Conservation (phyloP, 805 yeast species). For the Wickerhamomyces rabaulensis region DNA sequence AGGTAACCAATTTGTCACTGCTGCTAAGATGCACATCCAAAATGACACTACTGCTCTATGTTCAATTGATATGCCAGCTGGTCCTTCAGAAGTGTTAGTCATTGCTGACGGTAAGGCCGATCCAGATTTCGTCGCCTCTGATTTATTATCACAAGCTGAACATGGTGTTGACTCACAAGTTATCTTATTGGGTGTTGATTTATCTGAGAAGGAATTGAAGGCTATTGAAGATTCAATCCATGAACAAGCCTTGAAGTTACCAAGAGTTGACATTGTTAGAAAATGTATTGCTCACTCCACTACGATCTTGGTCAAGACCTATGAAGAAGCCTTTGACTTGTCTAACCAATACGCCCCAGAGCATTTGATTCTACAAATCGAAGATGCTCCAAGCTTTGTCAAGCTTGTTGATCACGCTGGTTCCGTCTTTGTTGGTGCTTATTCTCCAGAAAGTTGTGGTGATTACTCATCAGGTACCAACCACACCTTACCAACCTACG, state of each 20-base stretch:
- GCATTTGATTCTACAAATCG: slow-evolving; percentile 88
- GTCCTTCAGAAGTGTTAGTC: slow-evolving; percentile 97
- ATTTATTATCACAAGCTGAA: slow-evolving; percentile 95
- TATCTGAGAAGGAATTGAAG: slow-evolving; percentile 53
- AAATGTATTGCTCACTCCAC: slow-evolving; percentile 90
- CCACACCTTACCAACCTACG: slow-evolving; percentile 97
- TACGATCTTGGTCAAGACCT: slow-evolving; percentile 60
- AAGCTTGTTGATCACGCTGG: slow-evolving; percentile 86
- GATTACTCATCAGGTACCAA: slow-evolving; percentile 98
- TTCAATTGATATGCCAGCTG: slow-evolving; percentile 99
- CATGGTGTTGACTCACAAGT: slow-evolving; percentile 99
- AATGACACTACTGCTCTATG: slow-evolving; percentile 94
- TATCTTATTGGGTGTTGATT: slow-evolving; percentile 75
- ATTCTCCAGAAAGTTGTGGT: slow-evolving; percentile 97
- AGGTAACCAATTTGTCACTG: slow-evolving; percentile 98
- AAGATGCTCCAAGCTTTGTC: slow-evolving; percentile 70
- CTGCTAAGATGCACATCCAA: slow-evolving; percentile 96
- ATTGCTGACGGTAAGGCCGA: slow-evolving; percentile 84
- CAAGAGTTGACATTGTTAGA: slow-evolving; percentile 90
- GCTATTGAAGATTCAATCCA: slow-evolving; percentile 80
- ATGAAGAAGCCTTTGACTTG: slow-evolving; percentile 79
- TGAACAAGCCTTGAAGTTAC: slow-evolving; percentile 74
- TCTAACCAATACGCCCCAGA: slow-evolving; percentile 96
- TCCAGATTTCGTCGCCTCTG: slow-evolving; percentile 96
- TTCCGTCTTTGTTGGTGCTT: slow-evolving; percentile 91